Evolutionary conservation across 345 rosid genomes (phyloP).

Genomic region (Arabidopsis arenosa): DNA sequence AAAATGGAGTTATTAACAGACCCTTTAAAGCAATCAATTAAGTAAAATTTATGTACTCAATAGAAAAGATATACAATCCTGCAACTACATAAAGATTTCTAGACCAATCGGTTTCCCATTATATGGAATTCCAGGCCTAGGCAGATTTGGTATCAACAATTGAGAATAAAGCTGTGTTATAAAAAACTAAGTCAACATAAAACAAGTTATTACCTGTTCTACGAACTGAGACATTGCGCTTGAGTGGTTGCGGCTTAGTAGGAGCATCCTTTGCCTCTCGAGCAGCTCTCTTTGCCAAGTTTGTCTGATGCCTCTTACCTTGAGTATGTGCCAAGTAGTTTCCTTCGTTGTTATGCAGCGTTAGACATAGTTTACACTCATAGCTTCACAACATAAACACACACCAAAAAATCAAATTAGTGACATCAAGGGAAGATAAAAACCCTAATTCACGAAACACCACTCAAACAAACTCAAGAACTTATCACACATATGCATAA

Average conservation of each 20-base stretch:
- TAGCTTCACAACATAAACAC: conserved; percentile 57
- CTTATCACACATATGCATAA: background rate
- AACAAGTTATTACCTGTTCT: conserved; percentile 56
- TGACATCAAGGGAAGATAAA: background rate
- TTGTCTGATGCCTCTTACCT: conserved; percentile 97
- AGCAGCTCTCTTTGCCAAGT: conserved; percentile 95
- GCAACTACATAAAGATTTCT: background rate
- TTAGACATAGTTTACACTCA: conserved; percentile 96
- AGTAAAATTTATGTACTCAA: conserved; percentile 5
- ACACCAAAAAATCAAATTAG: conserved; percentile 21
- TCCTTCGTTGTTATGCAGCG: conserved; percentile 99
- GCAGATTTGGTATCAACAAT: background rate
- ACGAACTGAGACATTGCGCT: conserved; percentile 85
- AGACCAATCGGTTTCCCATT: conserved; percentile 5
- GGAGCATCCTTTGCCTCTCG: conserved; percentile 96
- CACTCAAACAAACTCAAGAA: conserved; percentile 12
- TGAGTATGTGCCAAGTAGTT: conserved; percentile 97
- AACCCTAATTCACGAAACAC: conserved; percentile 18
- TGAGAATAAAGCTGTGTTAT: background rate
- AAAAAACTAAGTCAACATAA: background rate
- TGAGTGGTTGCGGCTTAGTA: conserved; percentile 90
- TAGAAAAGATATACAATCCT: conserved; percentile 10
- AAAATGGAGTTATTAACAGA: background rate
- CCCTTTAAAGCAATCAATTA: background rate
- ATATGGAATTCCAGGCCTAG: background rate